Conservation (phyloP, 495 filamentous ascomycete genomes). For the Ascodesmis nigricans region DNA sequence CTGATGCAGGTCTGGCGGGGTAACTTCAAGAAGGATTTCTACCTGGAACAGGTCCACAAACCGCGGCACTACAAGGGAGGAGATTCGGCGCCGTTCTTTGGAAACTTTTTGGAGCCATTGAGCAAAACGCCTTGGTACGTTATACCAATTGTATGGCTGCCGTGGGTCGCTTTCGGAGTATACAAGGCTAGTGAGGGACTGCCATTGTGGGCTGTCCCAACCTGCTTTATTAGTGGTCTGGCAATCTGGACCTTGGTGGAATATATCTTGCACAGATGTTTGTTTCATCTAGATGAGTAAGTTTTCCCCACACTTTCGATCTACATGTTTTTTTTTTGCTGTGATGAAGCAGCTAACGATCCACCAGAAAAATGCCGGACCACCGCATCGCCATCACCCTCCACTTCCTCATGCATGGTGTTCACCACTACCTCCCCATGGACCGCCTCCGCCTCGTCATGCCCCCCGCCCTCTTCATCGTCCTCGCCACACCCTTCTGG, state of each 20-base stretch:
- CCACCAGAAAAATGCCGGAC: constrained; percentile 40
- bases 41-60: constrained; percentile 86
- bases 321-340: constrained; percentile 29
- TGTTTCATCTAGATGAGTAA: constrained; percentile 88
- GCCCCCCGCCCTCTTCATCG: constrained; percentile 75
- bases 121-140: constrained; percentile 87
- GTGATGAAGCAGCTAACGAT: constrained; percentile 21
- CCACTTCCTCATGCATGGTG: constrained; percentile 89
- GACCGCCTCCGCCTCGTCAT: constrained; percentile 92
- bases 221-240: constrained; percentile 30
- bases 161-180: constrained; percentile 53
- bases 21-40: constrained; percentile 79
- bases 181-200: constrained; percentile 40
- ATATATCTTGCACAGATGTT: constrained; percentile 69
- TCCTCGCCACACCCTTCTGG: constrained; percentile 78
- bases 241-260: constrained; percentile 76
- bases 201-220: constrained; percentile 27
- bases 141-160: constrained; percentile 71
- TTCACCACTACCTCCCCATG: constrained; percentile 98
- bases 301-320: constrained; percentile 21
- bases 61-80: constrained; percentile 88
- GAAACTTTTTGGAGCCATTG: constrained; percentile 90
- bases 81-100: constrained; percentile 80
- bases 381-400: constrained; percentile 69
- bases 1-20: constrained; percentile 75